Evolutionary conservation across 2,329 filamentous ascomycete species (phyloP).

Genomic region (Zasmidium cellare): DNA sequence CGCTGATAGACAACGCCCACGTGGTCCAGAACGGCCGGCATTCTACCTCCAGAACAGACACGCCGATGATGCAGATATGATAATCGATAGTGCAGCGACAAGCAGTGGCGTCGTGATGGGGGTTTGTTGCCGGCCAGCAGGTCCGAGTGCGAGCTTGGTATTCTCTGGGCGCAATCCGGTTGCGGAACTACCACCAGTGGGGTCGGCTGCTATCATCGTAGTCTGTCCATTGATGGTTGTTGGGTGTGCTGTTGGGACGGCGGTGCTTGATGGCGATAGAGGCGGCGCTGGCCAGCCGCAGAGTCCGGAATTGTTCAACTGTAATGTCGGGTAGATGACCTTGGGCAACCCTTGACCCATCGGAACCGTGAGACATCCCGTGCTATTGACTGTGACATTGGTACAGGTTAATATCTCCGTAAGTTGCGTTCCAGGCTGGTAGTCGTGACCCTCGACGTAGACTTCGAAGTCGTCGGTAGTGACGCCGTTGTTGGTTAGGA

Average conservation of each 20-base stretch:
- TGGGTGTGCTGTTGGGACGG: conserved; percentile 3
- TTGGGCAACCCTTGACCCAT: conserved; percentile 39
- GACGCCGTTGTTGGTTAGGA: conserved; percentile 45
- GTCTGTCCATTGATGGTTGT: conserved; percentile 7
- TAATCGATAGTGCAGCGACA: background rate
- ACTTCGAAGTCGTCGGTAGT: conserved; percentile 36
- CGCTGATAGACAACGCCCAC: background rate
- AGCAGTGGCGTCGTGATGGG: background rate
- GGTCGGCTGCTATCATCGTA: background rate
- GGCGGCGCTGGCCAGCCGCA: conserved; percentile 18
- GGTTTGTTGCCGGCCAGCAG: background rate
- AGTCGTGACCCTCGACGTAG: conserved; percentile 34
- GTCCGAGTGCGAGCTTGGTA: conserved; percentile 7
- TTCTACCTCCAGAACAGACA: background rate
- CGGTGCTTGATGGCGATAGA: background rate
- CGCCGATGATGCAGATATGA: background rate
- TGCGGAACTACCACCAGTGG: background rate
- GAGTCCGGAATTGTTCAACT: conserved; percentile 26
- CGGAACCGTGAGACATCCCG: conserved; percentile 30
- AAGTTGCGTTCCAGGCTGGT: conserved; percentile 26
- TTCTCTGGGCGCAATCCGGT: background rate
- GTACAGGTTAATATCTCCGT: conserved; percentile 38
- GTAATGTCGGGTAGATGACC: conserved; percentile 32
- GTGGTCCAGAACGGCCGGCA: background rate
- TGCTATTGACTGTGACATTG: conserved; percentile 26